These are phyloP conservation scores for Leishmania arabica DNA, from an alignment of 208 protist genomes.

Conservation along the genomic window DNA sequence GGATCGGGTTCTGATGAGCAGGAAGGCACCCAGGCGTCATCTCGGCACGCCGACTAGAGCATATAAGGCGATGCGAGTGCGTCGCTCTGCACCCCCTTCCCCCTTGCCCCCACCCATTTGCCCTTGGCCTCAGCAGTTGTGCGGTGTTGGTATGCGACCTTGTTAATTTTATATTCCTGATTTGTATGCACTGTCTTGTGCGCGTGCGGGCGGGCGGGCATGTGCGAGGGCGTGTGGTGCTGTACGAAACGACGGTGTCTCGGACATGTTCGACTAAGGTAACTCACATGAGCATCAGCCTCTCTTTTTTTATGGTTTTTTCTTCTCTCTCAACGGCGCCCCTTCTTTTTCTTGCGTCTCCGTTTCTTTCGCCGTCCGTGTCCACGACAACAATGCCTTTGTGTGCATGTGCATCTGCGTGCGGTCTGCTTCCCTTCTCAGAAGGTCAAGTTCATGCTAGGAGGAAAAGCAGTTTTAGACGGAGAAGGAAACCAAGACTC, in stretches of 20 bases:
- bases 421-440: neutral
- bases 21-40: slow-evolving; percentile 1
- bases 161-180: neutral
- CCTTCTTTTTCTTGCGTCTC: slow-evolving; percentile 2
- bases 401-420: neutral
- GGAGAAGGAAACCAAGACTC: neutral
- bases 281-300: neutral
- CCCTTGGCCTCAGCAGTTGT: neutral
- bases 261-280: slow-evolving; percentile 10
- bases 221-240: neutral
- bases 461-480: neutral
- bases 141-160: neutral
- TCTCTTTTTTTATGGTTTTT: neutral
- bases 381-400: neutral
- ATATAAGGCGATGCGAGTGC: neutral
- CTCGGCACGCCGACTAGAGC: neutral
- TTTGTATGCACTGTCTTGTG: neutral
- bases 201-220: neutral
- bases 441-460: neutral
- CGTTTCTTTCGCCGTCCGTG: neutral
- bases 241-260: slow-evolving; percentile 1
- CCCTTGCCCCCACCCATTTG: neutral
- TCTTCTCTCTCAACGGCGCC: neutral
- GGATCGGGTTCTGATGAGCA: slow-evolving; percentile 7
- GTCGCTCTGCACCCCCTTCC: neutral